A percentile compares a stretch with the other conserved stretches of the same genome.
These are phyloP conservation scores for Cynanchum wilfordii DNA, from an alignment of 257 asterid genomes.

Conservation along the genomic window DNA sequence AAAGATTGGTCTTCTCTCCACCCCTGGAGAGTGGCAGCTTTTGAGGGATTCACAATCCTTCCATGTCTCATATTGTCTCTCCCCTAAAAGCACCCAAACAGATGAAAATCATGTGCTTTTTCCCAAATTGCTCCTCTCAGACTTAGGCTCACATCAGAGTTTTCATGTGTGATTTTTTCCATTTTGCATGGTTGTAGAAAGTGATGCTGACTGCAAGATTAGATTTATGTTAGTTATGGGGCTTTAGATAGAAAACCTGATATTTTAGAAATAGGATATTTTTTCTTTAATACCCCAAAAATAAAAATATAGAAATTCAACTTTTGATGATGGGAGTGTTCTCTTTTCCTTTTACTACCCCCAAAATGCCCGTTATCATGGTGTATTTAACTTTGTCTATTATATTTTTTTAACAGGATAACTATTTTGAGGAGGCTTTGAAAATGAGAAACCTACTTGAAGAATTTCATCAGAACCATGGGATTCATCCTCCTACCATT, in stretches of 20 bases:
- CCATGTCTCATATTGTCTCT: background rate
- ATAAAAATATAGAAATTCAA: background rate
- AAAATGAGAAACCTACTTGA: slow-evolving; percentile 97
- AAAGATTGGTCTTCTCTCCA: background rate
- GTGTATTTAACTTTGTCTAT: background rate
- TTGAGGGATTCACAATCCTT: background rate
- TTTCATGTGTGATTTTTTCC: background rate
- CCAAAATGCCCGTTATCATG: background rate
- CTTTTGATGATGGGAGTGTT: background rate
- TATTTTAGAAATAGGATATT: background rate
- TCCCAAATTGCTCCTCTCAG: background rate
- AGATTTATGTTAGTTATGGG: background rate
- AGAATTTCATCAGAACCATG: slow-evolving; percentile 76
- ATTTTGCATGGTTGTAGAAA: background rate
- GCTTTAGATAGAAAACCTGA: background rate
- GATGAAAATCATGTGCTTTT: background rate
- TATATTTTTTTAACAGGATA: slow-evolving; percentile 53
- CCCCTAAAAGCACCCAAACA: background rate
- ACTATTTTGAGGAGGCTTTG: slow-evolving; percentile 96
- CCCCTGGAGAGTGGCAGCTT: background rate
- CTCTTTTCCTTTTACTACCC: background rate
- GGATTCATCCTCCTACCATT: slow-evolving; percentile 79
- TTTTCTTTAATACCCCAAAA: background rate
- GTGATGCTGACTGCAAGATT: background rate
- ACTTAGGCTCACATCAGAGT: background rate